Evolutionary conservation across 2,329 filamentous ascomycete species (phyloP).

Genomic region (Arachnomyces sp.): DNA sequence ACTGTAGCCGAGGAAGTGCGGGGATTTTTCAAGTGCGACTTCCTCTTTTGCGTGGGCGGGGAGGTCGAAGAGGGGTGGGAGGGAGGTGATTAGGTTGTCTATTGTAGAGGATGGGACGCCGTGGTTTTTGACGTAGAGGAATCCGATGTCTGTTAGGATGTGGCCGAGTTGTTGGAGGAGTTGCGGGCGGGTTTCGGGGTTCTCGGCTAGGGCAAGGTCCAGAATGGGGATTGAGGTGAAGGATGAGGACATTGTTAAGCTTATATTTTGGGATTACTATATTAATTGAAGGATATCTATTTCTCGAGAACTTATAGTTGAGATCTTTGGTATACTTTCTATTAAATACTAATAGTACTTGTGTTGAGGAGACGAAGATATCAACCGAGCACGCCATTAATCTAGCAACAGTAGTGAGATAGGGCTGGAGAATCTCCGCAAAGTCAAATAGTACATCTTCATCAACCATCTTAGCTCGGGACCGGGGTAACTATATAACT

Average conservation of each 20-base stretch:
- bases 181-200: constrained; percentile 24
- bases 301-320: too few species aligned
- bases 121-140: constrained; percentile 20
- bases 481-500: too few species aligned
- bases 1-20: constrained; percentile 55
- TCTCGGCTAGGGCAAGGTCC: constrained; percentile 39
- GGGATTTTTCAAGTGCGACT: constrained; percentile 39
- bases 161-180: constrained; percentile 30
- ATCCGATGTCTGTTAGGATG: constrained; percentile 18
- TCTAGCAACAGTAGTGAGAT: too few species aligned
- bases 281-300: too few species aligned
- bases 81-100: constrained; percentile 11
- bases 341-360: too few species aligned
- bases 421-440: too few species aligned
- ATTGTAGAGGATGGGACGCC: constrained; percentile 14
- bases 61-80: constrained; percentile 17
- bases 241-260: constrained; percentile 4
- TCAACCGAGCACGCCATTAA: too few species aligned
- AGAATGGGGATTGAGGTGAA: constrained; percentile 39
- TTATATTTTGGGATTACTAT: too few species aligned
- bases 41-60: constrained; percentile 14
- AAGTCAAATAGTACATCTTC: too few species aligned
- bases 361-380: too few species aligned
- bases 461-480: too few species aligned
- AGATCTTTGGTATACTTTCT: too few species aligned